phyloP scores from a whole-genome alignment of 2,329 filamentous ascomycete species.

The Fusarium scirpi region DNA sequence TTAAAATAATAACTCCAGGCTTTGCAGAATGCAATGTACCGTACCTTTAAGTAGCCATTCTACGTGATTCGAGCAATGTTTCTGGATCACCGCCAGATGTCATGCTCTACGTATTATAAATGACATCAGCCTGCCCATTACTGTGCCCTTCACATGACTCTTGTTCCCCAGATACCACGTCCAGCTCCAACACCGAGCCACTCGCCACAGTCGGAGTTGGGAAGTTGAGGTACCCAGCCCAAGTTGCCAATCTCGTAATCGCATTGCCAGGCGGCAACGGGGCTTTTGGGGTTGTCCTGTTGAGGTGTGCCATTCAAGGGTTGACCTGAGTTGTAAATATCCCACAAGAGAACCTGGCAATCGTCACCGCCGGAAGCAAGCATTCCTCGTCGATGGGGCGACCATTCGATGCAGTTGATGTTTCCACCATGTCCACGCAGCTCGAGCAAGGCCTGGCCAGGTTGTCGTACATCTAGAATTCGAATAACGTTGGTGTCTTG shows the following conservation, averaged over 20 bases:
- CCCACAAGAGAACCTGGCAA: conserved; percentile 92
- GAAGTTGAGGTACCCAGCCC: conserved; percentile 81
- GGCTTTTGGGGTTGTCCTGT: conserved; percentile 71
- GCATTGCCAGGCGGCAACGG: conserved; percentile 83
- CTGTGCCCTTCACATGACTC: conserved; percentile 49
- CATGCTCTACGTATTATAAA: conserved; percentile 23
- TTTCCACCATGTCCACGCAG: conserved; percentile 87
- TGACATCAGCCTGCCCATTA: conserved; percentile 35
- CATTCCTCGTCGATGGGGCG: conserved; percentile 84
- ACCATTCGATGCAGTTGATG: conserved; percentile 97
- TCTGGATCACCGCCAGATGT: conserved; percentile 9
- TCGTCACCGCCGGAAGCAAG: conserved; percentile 94
- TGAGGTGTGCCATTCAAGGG: conserved; percentile 63
- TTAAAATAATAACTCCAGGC: conserved; percentile 44
- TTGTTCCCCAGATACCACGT: conserved; percentile 83
- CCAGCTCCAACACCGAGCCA: conserved; percentile 88
- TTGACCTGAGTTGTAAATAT: conserved; percentile 76
- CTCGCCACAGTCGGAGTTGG: conserved; percentile 78
- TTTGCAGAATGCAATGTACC: conserved; percentile 47
- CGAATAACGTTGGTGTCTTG: conserved; percentile 92
- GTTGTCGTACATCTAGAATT: conserved; percentile 95
- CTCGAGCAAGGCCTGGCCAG: conserved; percentile 93
- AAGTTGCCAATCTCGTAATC: conserved; percentile 90
- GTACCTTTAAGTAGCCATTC: conserved; percentile 39
- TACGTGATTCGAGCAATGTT: conserved; percentile 41